A percentile compares a stretch with the other conserved stretches of the same genome.
Evolutionary conservation across 345 rosid genomes (phyloP).

Genomic region (Populus davidiana): DNA sequence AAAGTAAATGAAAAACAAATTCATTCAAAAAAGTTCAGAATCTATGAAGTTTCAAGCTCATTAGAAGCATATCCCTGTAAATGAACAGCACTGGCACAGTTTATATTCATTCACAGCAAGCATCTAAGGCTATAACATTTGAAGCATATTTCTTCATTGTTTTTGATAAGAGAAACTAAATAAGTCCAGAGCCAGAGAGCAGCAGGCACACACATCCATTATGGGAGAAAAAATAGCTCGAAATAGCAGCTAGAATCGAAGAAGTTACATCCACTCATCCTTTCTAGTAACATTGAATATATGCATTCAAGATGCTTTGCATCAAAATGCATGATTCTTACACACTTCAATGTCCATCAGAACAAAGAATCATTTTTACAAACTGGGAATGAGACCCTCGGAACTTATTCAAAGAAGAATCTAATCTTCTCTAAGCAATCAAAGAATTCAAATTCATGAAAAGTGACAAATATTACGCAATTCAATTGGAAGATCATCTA

Average conservation of each 20-base stretch:
- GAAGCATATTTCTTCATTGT: background rate
- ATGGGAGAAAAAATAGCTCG: background rate
- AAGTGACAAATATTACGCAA: conserved; percentile 21
- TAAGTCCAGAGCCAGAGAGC: background rate
- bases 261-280: background rate
- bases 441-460: conserved; percentile 18
- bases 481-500: conserved; percentile 11
- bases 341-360: conserved; percentile 4
- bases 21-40: no score
- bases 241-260: background rate
- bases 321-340: conserved; percentile 1
- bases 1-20: background rate
- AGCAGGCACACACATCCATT: background rate
- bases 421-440: conserved; percentile 13
- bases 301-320: background rate
- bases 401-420: conserved; percentile 20
- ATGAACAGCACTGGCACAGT: background rate
- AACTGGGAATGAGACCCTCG: conserved; percentile 11
- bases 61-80: no score
- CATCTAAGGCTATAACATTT: background rate
- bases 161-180: background rate
- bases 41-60: no score
- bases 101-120: background rate
- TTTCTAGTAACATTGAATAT: background rate
- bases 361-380: conserved; percentile 22